Conservation (phyloP, 768 basidiomycete genomes). For the Stropharia rugosoannulata region DNA sequence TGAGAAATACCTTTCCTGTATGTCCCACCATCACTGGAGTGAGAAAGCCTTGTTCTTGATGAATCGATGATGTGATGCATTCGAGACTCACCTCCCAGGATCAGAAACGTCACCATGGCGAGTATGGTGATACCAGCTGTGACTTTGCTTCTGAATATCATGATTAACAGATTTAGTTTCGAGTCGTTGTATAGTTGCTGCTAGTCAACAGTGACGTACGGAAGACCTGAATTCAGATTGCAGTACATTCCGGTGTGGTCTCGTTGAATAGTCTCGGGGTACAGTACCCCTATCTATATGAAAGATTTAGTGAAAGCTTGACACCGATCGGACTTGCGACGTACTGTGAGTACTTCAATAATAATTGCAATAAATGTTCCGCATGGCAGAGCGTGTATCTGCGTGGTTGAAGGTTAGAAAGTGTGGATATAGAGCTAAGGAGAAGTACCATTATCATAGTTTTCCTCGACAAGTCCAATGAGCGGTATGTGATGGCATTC, state of each 20-base stretch:
- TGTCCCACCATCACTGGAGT: too few relatives aligned
- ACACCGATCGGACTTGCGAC: background rate
- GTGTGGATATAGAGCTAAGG: background rate
- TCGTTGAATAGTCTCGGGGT: background rate
- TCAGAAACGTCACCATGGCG: background rate
- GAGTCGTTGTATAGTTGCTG: background rate
- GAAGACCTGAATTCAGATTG: background rate
- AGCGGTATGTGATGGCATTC: too few relatives aligned
- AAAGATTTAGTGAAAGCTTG: background rate
- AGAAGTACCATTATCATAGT: background rate
- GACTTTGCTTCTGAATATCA: background rate
- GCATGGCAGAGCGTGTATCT: constrained; percentile 2
- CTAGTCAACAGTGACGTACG: background rate
- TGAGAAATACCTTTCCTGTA: background rate
- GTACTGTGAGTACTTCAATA: background rate
- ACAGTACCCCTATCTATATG: background rate
- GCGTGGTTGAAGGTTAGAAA: background rate
- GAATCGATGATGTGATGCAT: too few relatives aligned
- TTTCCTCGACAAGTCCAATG: too few relatives aligned
- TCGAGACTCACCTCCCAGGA: background rate
- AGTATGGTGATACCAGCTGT: background rate
- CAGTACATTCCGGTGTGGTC: background rate
- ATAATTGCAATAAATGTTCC: background rate
- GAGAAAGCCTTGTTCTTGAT: too few relatives aligned
- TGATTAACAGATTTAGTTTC: background rate